Base-by-base conservation (phyloP, 352 stramenopile genomes). In the Globisporangium takayamanum region DNA sequence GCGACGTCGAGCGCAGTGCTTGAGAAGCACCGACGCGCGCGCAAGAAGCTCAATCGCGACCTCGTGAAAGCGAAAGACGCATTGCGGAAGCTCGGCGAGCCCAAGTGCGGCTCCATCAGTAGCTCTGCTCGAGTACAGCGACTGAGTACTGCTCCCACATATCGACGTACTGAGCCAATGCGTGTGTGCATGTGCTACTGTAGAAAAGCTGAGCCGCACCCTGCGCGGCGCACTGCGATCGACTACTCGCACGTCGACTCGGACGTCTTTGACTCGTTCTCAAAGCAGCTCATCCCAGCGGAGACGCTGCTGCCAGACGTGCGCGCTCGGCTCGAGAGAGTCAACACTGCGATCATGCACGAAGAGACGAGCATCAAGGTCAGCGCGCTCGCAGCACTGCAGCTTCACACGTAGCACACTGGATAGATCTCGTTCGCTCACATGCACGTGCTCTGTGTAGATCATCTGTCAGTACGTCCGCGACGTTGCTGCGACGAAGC, bases 181-280 rank as follows among this genome's bases (percentile, higher is more conserved):
- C 6, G 8, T 11, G 3, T 39, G 33, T 39, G 33, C 3, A 39
- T 39, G 33, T 39, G 33, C 33, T 39, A 1, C 33, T 39, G 30
- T 33, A 66, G 53, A 42, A 66, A 53, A 53, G 11, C n/a, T 5
- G 28, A 51, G 4, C 22, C 45, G 1, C 59, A 28, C 7, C 28
- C 28, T 42, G 8, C 53, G 30, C 50, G 58, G 12, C 66, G 57
- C 33, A 52, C 22, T 1, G 57, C 48, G 8, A 69, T 64, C 11
- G 64, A 78, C 14, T 63, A 68, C 12, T 62, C 67, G 3, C 57
- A 78, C 47, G 66, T 89, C 4, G 76, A 87, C 59, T 89, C 80
- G 42, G 78, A 88, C 55, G 65, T 67, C 7, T 88, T 89, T 41
- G 80, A 89, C 50, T 76, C 76, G 0, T 83, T 78, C 48, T 87